Evolutionary conservation across 495 filamentous ascomycete species (phyloP).

Genomic region (Hypoxylon intermedium): DNA sequence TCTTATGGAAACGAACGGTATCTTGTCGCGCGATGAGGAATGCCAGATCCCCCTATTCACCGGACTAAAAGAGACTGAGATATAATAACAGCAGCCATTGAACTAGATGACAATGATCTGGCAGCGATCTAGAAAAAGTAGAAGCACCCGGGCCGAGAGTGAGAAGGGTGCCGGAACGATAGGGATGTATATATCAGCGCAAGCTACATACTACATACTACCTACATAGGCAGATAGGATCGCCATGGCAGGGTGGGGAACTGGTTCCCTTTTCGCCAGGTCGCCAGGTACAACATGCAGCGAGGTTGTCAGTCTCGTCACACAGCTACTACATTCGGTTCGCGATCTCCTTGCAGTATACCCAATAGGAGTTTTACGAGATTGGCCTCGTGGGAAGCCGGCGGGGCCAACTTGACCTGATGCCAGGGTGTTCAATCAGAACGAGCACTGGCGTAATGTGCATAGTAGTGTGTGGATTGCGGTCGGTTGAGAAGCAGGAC

Average conservation of each 20-base stretch:
- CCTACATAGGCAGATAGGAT: too few relatives aligned
- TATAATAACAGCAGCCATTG: slow-evolving; percentile 41
- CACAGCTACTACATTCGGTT: slow-evolving; percentile 36
- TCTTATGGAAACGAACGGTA: slow-evolving; percentile 29
- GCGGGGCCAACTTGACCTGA: slow-evolving; percentile 27
- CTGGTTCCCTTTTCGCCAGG: slow-evolving; percentile 31
- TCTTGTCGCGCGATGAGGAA: slow-evolving; percentile 45
- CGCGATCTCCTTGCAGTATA: slow-evolving; percentile 31
- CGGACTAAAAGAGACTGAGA: slow-evolving; percentile 40
- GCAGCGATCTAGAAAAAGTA: slow-evolving; percentile 23
- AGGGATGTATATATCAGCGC: slow-evolving; percentile 29
- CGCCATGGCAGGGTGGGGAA: slow-evolving; percentile 30
- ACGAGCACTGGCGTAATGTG: too few relatives aligned
- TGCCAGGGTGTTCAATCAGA: slow-evolving; percentile 37
- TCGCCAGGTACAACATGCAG: slow-evolving; percentile 35
- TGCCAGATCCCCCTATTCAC: slow-evolving; percentile 54
- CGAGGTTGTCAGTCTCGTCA: slow-evolving; percentile 37
- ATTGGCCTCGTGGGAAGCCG: slow-evolving; percentile 40
- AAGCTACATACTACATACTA: too few relatives aligned
- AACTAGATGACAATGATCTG: slow-evolving; percentile 25
- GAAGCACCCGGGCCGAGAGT: slow-evolving; percentile 28
- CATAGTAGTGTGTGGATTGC: slow-evolving; percentile 30
- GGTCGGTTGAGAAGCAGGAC: slow-evolving; percentile 39
- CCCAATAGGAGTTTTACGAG: slow-evolving; percentile 40
- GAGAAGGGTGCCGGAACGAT: slow-evolving; percentile 28